Conservation (phyloP, 2,329 filamentous ascomycete species). For the Colletotrichum sp. region DNA sequence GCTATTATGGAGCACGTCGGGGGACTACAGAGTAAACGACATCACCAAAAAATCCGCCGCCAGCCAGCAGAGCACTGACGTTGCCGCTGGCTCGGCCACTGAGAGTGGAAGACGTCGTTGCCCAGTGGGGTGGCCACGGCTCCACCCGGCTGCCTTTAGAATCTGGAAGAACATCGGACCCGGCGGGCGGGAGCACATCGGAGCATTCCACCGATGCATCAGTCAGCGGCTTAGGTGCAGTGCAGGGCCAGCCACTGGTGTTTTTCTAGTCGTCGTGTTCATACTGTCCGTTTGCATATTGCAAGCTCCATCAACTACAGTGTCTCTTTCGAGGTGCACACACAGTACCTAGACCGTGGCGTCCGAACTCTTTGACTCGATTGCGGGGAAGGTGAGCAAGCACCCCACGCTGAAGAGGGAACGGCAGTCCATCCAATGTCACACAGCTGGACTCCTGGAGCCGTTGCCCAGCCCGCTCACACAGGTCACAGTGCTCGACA, state of each 20-base stretch:
- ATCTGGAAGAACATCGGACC: constrained; percentile 17
- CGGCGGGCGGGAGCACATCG: not conserved
- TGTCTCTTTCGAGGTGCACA: not conserved
- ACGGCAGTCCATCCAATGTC: not conserved
- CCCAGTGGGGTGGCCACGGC: not conserved
- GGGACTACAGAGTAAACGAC: constrained; percentile 8
- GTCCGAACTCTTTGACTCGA: not conserved
- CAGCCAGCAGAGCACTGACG: constrained; percentile 12
- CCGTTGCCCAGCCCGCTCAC: not conserved
- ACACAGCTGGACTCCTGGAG: not conserved
- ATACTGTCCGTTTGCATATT: not conserved
- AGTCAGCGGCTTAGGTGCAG: not conserved
- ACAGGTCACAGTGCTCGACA: not conserved
- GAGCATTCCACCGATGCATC: not conserved
- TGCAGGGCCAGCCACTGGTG: not conserved
- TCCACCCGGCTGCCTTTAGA: constrained; percentile 3
- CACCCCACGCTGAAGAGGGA: not conserved
- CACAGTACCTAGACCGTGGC: not conserved
- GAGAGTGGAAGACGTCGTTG: not conserved
- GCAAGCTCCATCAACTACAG: not conserved
- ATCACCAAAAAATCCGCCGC: constrained; percentile 15
- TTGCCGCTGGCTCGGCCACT: constrained; percentile 13
- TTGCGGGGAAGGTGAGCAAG: not conserved
- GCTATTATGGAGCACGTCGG: constrained; percentile 12
- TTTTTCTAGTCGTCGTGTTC: fast-evolving